These are phyloP conservation scores for Mycosarcoma mackinlayi DNA, from an alignment of 1,284 basidiomycete species.

Conservation along the genomic window DNA sequence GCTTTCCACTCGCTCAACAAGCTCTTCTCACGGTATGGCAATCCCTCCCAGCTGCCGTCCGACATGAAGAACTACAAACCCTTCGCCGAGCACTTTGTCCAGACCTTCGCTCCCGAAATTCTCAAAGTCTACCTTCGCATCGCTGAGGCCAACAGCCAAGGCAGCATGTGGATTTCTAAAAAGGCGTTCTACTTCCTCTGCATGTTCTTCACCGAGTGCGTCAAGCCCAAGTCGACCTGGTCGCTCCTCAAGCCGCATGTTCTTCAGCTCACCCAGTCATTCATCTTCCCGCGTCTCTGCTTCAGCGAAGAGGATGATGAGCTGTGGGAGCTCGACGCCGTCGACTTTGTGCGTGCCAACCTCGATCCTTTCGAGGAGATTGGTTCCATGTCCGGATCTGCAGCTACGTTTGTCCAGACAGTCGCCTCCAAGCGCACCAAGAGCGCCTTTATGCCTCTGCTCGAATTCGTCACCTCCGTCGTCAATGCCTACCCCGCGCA, in stretches of 20 bases:
- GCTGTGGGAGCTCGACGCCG: slow-evolving; percentile 64
- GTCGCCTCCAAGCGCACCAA: slow-evolving; percentile 64
- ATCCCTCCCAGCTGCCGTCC: slow-evolving; percentile 63
- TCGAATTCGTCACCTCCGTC: slow-evolving; percentile 63
- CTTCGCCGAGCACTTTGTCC: slow-evolving; percentile 64
- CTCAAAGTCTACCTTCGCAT: slow-evolving; percentile 65
- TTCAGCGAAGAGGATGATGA: slow-evolving; percentile 63
- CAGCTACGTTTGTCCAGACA: slow-evolving; percentile 54
- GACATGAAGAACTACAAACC: slow-evolving; percentile 65
- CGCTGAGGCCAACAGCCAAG: slow-evolving; percentile 51
- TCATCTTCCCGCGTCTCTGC: slow-evolving; percentile 65
- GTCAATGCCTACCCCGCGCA: slow-evolving; percentile 59
- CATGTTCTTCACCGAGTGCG: slow-evolving; percentile 63
- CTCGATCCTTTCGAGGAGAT: slow-evolving; percentile 63
- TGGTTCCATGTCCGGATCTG: slow-evolving; percentile 49
- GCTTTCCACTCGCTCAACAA: slow-evolving; percentile 67
- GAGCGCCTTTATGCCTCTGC: slow-evolving; percentile 58
- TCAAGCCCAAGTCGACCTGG: slow-evolving; percentile 67
- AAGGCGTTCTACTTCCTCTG: slow-evolving; percentile 60
- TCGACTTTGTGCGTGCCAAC: slow-evolving; percentile 63
- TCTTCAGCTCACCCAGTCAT: slow-evolving; percentile 54
- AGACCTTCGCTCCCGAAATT: slow-evolving; percentile 66
- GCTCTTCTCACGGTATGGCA: slow-evolving; percentile 65
- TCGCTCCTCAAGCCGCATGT: slow-evolving; percentile 64
- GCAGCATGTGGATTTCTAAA: slow-evolving; percentile 57